Evolutionary conservation across 768 basidiomycete genomes (phyloP).

Genomic region (Collybia sordida): DNA sequence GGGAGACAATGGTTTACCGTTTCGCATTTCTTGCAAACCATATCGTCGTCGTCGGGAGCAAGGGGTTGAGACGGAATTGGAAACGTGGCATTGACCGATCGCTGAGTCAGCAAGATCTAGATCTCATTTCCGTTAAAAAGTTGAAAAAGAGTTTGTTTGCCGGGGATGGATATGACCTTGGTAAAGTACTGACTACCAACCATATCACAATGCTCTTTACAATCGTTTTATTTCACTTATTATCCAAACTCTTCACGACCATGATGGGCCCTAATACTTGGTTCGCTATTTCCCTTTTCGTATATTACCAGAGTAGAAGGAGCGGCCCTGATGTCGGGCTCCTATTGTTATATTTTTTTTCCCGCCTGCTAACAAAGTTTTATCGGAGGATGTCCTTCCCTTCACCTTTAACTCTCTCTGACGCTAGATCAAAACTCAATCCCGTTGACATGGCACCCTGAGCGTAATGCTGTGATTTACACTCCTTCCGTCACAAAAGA

Average conservation of each 20-base stretch:
- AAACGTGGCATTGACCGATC: constrained; percentile 20
- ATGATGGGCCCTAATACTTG: constrained; percentile 27
- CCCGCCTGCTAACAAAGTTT: constrained; percentile 27
- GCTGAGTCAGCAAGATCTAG: constrained; percentile 34
- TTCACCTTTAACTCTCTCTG: constrained; percentile 37
- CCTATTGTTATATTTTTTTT: constrained; percentile 49
- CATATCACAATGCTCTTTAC: constrained; percentile 31
- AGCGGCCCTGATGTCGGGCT: constrained; percentile 40
- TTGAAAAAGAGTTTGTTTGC: not conserved
- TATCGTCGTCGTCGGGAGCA: constrained; percentile 33
- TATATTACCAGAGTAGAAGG: constrained; percentile 34
- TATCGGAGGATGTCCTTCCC: constrained; percentile 25
- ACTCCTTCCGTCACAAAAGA: constrained; percentile 47
- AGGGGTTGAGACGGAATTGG: constrained; percentile 9
- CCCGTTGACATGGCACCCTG: constrained; percentile 53
- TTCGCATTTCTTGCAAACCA: constrained; percentile 92
- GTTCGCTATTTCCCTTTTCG: constrained; percentile 36
- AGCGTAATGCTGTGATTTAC: constrained; percentile 4
- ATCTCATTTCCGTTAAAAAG: constrained; percentile 18
- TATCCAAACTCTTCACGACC: constrained; percentile 28
- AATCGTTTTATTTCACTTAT: constrained; percentile 31
- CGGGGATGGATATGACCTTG: not conserved
- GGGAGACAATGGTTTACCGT: constrained; percentile 40
- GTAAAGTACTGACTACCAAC: constrained; percentile 26
- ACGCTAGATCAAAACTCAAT: constrained; percentile 33